Evolutionary conservation across 495 filamentous ascomycete genomes (phyloP), one percentile per base, ranked within the genome.

Genomic region (Mycothermus thermophilus): DNA sequence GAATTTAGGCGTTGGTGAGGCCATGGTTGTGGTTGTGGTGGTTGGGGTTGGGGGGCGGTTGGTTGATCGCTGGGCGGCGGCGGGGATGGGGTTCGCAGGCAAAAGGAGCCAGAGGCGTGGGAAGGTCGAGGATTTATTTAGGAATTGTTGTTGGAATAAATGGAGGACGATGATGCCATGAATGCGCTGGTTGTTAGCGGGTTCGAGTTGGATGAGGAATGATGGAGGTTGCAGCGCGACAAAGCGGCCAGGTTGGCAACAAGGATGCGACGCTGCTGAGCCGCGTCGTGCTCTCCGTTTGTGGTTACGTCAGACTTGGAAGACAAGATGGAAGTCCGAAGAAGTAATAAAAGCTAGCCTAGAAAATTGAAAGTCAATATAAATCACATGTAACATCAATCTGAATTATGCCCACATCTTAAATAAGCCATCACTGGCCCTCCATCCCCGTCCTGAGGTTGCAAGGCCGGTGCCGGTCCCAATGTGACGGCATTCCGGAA

Each of bases 1-100:
- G 60, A 80, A 75, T 46, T 64, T 66, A 5, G 48, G 56, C 20
- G 50, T 58, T 15, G 59, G 4, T 7, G 34, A 27, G n/a, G 43
- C 28, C 41, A 51, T 44, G 37, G 33, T 16, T 13, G 3, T 19
- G 26, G 11, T 25, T 7, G 25, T 20, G 28, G 23, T 30, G 8
- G 35, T 37, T 23, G 12, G 33, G 19, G 25, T 11, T 9, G 16
- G 22, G 20, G 10, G 25, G 28, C 15, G n/a, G 21, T 6, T 16
- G 24, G 32, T 27, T 18, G 14, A 20, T 15, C 10, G n/a, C 11
- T 12, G 18, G 31, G 20, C 32, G 15, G 17, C 25, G 27, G 8
- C 12, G 23, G 12, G 13, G 15, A 22, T 30, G 5, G 13, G 18
- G 25, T 22, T n/a, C n/a, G n/a, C n/a, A n/a, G n/a, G n/a, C n/a